These are phyloP conservation scores for Crataegus laevigata DNA, from an alignment of 306 rosid species.

Conservation along the genomic window DNA sequence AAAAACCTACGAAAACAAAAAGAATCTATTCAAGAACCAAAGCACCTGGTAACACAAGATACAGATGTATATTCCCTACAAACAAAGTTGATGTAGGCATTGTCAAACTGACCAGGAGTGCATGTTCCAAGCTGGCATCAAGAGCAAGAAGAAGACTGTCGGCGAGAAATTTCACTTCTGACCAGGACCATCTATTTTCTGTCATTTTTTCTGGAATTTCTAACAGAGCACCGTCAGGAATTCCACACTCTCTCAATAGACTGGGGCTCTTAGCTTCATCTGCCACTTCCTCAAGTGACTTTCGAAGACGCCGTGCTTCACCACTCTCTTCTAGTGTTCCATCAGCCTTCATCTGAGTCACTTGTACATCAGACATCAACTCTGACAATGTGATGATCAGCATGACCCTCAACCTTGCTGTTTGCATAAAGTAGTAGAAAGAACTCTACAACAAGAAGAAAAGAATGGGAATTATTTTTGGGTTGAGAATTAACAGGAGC, in stretches of 20 bases:
- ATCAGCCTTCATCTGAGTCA: slow-evolving; percentile 94
- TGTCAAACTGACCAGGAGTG: slow-evolving; percentile 65
- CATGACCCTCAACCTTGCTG: slow-evolving; percentile 96
- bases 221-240: slow-evolving; percentile 59
- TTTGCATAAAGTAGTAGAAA: slow-evolving; percentile 77
- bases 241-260: slow-evolving; percentile 69
- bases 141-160: slow-evolving; percentile 89
- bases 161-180: slow-evolving; percentile 77
- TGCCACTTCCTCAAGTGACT: slow-evolving; percentile 73
- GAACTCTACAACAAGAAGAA: slow-evolving; percentile 66
- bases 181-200: slow-evolving; percentile 91
- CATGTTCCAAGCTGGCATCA: slow-evolving; percentile 95
- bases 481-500: neutral
- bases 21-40: neutral
- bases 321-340: slow-evolving; percentile 97
- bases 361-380: slow-evolving; percentile 98
- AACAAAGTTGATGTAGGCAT: neutral
- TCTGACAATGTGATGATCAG: slow-evolving; percentile 90
- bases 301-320: slow-evolving; percentile 82
- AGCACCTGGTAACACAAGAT: neutral
- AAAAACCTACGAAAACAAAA: neutral
- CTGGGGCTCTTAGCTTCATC: slow-evolving; percentile 60
- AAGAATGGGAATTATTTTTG: slow-evolving; percentile 9
- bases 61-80: neutral
- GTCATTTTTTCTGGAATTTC: slow-evolving; percentile 59